Conservation (phyloP, 805 yeast genomes). For the Starmerella kuoi region DNA sequence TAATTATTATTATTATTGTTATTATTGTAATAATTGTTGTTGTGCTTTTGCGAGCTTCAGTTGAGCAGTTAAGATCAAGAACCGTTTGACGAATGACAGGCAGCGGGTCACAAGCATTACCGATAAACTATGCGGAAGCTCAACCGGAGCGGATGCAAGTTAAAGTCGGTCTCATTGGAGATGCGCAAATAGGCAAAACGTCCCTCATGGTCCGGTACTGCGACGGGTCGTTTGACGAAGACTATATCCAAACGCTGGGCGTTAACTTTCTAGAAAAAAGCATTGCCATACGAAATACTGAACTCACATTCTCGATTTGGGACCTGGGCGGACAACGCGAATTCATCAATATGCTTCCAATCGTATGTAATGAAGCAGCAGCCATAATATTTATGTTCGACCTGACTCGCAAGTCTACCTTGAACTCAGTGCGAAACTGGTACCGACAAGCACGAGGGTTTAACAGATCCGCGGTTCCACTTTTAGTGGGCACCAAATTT, state of each 20-base stretch:
- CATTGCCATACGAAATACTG: slow-evolving; percentile 71
- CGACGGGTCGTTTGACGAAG: slow-evolving; percentile 86
- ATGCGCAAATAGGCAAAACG: slow-evolving; percentile 92
- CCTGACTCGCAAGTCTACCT: slow-evolving; percentile 70
- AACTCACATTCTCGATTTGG: slow-evolving; percentile 85
- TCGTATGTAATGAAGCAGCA: slow-evolving; percentile 84
- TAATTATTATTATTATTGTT: too few relatives aligned
- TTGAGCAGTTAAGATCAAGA: too few relatives aligned
- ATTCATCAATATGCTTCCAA: slow-evolving; percentile 87
- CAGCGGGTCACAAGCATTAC: slow-evolving; percentile 4
- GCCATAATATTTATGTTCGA: slow-evolving; percentile 86
- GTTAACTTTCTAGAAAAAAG: slow-evolving; percentile 90
- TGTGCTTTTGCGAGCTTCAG: too few relatives aligned
- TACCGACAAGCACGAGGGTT: slow-evolving; percentile 82
- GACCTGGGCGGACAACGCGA: slow-evolving; percentile 94
- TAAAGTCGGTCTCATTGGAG: slow-evolving; percentile 88
- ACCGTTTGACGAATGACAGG: too few relatives aligned
- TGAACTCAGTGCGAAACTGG: slow-evolving; percentile 89
- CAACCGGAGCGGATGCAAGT: slow-evolving; percentile 30
- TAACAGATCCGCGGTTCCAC: slow-evolving; percentile 81
- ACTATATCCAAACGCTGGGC: slow-evolving; percentile 86
- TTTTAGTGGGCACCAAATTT: slow-evolving; percentile 85
- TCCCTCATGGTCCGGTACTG: slow-evolving; percentile 94
- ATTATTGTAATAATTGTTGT: too few relatives aligned
- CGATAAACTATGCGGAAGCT: slow-evolving; percentile 18